Evolutionary conservation across 2,329 filamentous ascomycete genomes (phyloP).

Genomic region (Neobulgaria alba): DNA sequence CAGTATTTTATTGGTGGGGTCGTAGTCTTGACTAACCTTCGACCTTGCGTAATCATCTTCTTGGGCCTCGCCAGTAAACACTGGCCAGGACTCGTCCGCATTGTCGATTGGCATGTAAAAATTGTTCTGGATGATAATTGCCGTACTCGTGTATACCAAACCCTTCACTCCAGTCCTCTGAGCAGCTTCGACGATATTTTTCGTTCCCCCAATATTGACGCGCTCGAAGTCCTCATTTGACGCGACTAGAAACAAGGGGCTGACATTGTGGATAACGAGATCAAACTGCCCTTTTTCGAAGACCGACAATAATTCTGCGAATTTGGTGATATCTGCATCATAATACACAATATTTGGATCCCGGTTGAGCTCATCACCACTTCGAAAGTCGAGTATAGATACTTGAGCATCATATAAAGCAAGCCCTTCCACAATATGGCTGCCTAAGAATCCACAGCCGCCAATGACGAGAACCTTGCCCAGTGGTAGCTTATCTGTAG

Average conservation of each 20-base stretch:
- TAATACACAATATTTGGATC: constrained; percentile 1
- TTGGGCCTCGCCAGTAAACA: background rate
- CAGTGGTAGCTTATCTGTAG: background rate
- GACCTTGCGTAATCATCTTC: constrained; percentile 1
- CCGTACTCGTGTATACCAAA: background rate
- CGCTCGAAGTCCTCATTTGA: background rate
- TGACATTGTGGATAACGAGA: constrained; percentile 1
- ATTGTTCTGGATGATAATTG: background rate
- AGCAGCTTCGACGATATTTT: constrained; percentile 1
- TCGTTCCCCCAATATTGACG: constrained; percentile 1
- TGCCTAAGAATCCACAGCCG: constrained; percentile 1
- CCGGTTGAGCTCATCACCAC: background rate
- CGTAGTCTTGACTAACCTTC: background rate
- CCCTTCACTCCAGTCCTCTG: background rate
- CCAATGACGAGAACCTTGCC: constrained; percentile 3
- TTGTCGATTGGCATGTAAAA: background rate
- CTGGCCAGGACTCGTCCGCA: constrained; percentile 1
- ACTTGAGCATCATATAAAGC: background rate
- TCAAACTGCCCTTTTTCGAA: background rate
- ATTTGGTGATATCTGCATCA: background rate
- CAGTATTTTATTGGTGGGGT: no score
- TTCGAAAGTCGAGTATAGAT: background rate
- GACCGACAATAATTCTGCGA: background rate
- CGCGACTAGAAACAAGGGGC: background rate
- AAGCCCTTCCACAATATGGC: constrained; percentile 2